These are phyloP conservation scores for Hordeum vulgare DNA, from an alignment of 176 grass and related monocot species.

Conservation along the genomic window MorexV3_pseudomolecules_assembly NC_058524.1:586140916-586141415, in stretches of 20 bases:
- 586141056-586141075: too few species aligned
- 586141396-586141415: constrained; percentile 90
- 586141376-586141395: constrained; percentile 81
- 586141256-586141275: neutral
- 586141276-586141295: neutral
- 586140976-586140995: constrained; percentile 92
- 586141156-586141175: constrained; percentile 77
- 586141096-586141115: neutral
- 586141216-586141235: constrained; percentile 95
- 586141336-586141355: neutral
- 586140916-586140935: constrained; percentile 24
- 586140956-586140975: constrained; percentile 28
- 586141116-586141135: constrained; percentile 93
- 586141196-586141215: constrained; percentile 99
- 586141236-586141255: constrained; percentile 10
- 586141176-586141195: constrained; percentile 68
- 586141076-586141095: neutral
- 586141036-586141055: neutral
- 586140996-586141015: constrained; percentile 95
- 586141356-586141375: constrained; percentile 71
- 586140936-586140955: constrained; percentile 65
- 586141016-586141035: constrained; percentile 40
- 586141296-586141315: neutral
- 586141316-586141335: neutral
- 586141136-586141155: constrained; percentile 94